Percentiles rank a stretch among this genome's conserved stretches.
Evolutionary conservation across 768 basidiomycete genomes (phyloP).

Genomic region (Leccinum fibrillosum): DNA sequence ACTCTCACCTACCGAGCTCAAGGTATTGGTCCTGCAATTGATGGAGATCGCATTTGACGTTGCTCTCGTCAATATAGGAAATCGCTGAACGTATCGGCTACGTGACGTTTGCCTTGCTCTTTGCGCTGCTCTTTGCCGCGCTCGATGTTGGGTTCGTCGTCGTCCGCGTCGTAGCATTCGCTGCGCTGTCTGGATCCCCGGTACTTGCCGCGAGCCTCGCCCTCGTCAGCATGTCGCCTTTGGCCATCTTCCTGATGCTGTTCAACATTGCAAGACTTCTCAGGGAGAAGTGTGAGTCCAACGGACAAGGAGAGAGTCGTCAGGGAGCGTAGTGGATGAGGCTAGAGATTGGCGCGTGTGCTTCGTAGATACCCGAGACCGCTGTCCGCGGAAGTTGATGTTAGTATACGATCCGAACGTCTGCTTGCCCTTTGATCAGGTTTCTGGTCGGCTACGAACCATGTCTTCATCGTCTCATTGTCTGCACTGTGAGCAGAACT

Average conservation of each 20-base stretch:
- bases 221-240: conserved; percentile 10
- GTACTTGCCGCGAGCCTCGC: conserved; percentile 10
- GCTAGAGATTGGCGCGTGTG: background rate
- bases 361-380: background rate
- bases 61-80: conserved; percentile 2
- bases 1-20: conserved; percentile 21
- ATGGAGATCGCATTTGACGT: background rate
- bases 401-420: background rate
- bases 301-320: background rate
- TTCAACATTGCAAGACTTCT: background rate
- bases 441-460: background rate
- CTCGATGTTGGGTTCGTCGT: conserved; percentile 21
- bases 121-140: conserved; percentile 13
- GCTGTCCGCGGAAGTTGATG: background rate
- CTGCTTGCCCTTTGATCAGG: background rate
- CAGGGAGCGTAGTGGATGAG: background rate
- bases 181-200: conserved; percentile 10
- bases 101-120: conserved; percentile 13
- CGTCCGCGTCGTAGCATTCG: conserved; percentile 16
- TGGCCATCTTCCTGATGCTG: conserved; percentile 2
- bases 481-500: background rate
- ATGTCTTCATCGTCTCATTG: background rate
- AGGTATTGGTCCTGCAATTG: conserved; percentile 12
- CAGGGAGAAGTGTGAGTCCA: background rate
- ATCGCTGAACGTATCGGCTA: conserved; percentile 12